phyloP scores from a whole-genome alignment of 2,329 filamentous ascomycete species.

The Fusarium globosum region DNA sequence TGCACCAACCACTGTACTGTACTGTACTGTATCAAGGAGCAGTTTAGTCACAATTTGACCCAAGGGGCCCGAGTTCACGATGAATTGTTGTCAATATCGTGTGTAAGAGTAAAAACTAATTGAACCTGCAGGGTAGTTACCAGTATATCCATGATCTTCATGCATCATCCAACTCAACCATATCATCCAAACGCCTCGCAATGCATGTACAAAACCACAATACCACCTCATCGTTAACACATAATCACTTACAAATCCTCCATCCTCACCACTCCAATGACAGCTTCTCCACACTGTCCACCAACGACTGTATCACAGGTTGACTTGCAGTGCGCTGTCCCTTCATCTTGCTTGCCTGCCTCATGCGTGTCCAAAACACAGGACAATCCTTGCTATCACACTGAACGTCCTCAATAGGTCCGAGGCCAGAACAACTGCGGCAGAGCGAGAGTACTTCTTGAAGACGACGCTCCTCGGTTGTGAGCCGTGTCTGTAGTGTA shows the following conservation, averaged over 20 bases:
- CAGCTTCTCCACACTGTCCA: conserved; percentile 41
- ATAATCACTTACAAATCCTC: neutral
- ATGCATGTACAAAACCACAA: conserved; percentile 9
- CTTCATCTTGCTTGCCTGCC: conserved; percentile 64
- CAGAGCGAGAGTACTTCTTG: conserved; percentile 77
- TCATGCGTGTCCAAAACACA: conserved; percentile 84
- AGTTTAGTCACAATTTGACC: neutral
- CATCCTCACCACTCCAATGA: conserved; percentile 51
- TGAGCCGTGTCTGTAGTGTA: conserved; percentile 70
- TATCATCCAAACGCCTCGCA: conserved; percentile 2
- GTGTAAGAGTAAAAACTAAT: neutral
- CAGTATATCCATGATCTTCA: neutral
- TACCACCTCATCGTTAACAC: neutral
- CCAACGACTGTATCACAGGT: conserved; percentile 50
- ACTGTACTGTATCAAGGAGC: neutral
- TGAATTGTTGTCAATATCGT: neutral
- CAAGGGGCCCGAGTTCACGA: neutral
- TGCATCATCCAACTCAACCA: neutral
- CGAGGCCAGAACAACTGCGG: conserved; percentile 79
- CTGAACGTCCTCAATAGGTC: conserved; percentile 79
- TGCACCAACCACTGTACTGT: too few relatives aligned
- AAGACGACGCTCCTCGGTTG: conserved; percentile 71
- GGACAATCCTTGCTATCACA: conserved; percentile 95
- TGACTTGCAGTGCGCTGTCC: conserved; percentile 50
- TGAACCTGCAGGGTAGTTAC: neutral